Evolutionary conservation across 2,329 filamentous ascomycete genomes (phyloP), one percentile per base, ranked within the genome.

Genomic region (Aspergillus tanneri): DNA sequence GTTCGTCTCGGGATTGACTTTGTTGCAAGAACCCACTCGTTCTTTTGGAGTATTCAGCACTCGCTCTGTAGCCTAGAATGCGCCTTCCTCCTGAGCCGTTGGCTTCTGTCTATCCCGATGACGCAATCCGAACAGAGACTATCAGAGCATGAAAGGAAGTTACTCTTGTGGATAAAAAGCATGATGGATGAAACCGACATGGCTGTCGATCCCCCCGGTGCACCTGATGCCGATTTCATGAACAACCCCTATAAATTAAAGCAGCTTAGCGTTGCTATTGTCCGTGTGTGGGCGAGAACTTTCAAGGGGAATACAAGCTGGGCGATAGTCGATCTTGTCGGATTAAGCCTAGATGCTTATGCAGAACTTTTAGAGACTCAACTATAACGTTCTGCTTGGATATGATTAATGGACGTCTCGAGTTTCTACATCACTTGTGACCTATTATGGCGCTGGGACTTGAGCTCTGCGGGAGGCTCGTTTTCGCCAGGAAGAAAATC

Each of bases 31-130:
- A 78, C 74, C 2, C 77, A 79, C 57, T 78, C 76, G 1, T 75
- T 78, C 46, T 76, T 78, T 57, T 81, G 78, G 78, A 77, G 74
- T 28, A 76, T 80, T 22, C 76, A 80, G 54, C 78, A 81, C 54
- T 77, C 76, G 1, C 64, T 81, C 5, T 79, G 76, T 61, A 78
- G 74, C 49, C 60, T 80, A 12, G 77, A 80, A 54, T 80, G 77
- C 46, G 77, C 78, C 0, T 76, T 75, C 52, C 66, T 76, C 18
- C 60, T 76, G 4, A 74, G 71, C 48, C 69, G 73, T 41, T 76
- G 73, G 73, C 58, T 76, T 4, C 67, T 74, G 19, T 66, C 70
- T 4, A 73, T 76, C 18, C 72, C 73, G 9, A 53, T 64, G 12
- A 71, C 72, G 2, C 72, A 72, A 36, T 55, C 64, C 5, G 71